These are phyloP conservation scores for Rhodotorula kratochvilovae DNA, from an alignment of 768 basidiomycete genomes.

Conservation along the genomic window DNA sequence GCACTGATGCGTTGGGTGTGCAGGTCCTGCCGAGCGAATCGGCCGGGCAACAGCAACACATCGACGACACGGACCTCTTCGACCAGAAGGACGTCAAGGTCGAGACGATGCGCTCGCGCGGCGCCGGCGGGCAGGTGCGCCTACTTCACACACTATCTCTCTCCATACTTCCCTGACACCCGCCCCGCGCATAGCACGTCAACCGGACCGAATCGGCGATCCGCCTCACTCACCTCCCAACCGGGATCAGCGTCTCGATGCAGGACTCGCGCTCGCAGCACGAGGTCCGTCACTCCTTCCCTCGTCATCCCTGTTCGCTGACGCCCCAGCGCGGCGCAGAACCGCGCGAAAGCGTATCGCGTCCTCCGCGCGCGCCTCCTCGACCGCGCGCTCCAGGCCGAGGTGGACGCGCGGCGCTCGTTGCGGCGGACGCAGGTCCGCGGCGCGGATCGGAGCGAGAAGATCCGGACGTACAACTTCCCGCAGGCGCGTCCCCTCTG, in stretches of 20 bases:
- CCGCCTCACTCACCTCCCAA: constrained; percentile 83
- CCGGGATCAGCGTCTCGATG: constrained; percentile 93
- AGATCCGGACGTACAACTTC: constrained; percentile 93
- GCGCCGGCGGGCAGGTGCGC: constrained; percentile 87
- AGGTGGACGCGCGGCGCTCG: constrained; percentile 66
- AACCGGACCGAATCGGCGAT: constrained; percentile 99
- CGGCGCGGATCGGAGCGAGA: constrained; percentile 82
- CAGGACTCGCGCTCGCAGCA: constrained; percentile 97
- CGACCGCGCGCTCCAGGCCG: constrained; percentile 67
- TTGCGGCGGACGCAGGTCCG: constrained; percentile 69
- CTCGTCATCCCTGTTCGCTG: not conserved
- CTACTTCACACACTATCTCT: no score
- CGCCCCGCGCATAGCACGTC: constrained; percentile 63
- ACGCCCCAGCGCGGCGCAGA: constrained; percentile 59
- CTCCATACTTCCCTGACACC: no score
- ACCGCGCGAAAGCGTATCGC: constrained; percentile 86
- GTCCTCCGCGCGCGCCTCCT: constrained; percentile 79
- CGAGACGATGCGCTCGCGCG: constrained; percentile 94
- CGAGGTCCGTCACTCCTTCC: constrained; percentile 55
- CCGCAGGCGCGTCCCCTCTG: constrained; percentile 58
- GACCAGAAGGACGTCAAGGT: constrained; percentile 71
- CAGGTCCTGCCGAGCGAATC: constrained; percentile 79
- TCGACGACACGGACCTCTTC: constrained; percentile 65
- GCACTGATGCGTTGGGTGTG: not conserved
- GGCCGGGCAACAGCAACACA: constrained; percentile 52